Conservation (phyloP, 129 eudicot genomes). For the Helianthus tuberosus region DNA sequence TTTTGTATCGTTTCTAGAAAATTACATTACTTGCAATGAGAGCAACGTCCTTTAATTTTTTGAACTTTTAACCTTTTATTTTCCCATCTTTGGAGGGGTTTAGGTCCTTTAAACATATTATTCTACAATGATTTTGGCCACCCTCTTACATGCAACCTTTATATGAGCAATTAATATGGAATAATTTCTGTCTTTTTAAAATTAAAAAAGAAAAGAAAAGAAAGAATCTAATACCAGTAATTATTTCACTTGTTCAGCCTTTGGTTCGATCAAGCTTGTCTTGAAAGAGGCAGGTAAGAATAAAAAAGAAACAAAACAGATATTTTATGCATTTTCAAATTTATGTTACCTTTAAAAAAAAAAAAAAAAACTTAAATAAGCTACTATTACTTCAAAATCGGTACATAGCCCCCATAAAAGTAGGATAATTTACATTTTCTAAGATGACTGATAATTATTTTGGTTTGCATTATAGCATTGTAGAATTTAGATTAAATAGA, state of each 20-base stretch:
- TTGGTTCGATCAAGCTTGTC: constrained; percentile 43
- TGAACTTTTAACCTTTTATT: constrained; percentile 21
- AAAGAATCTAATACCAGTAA: constrained; percentile 47
- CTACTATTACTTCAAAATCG: background rate
- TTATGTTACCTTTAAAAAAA: background rate
- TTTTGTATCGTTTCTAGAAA: background rate
- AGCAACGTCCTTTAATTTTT: constrained; percentile 34
- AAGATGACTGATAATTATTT: background rate
- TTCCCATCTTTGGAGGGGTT: constrained; percentile 12
- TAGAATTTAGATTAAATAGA: too few species aligned
- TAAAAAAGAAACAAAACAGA: constrained; percentile 15
- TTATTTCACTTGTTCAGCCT: constrained; percentile 42
- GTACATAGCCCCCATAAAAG: background rate
- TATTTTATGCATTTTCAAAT: background rate
- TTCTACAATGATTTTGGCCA: constrained; percentile 50
- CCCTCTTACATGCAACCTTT: constrained; percentile 41
- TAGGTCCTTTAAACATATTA: constrained; percentile 32
- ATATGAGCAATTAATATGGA: constrained; percentile 33
- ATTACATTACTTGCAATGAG: constrained; percentile 60
- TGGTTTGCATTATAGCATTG: too few species aligned
- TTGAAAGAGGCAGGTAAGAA: constrained; percentile 27
- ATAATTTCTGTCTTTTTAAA: constrained; percentile 28
- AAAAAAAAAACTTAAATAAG: background rate
- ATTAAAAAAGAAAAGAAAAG: background rate
- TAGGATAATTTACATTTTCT: background rate